Evolutionary conservation across 2,329 filamentous ascomycete species (phyloP), one percentile per base, ranked within the genome.

Genomic region (Stemphylium vesicarium): DNA sequence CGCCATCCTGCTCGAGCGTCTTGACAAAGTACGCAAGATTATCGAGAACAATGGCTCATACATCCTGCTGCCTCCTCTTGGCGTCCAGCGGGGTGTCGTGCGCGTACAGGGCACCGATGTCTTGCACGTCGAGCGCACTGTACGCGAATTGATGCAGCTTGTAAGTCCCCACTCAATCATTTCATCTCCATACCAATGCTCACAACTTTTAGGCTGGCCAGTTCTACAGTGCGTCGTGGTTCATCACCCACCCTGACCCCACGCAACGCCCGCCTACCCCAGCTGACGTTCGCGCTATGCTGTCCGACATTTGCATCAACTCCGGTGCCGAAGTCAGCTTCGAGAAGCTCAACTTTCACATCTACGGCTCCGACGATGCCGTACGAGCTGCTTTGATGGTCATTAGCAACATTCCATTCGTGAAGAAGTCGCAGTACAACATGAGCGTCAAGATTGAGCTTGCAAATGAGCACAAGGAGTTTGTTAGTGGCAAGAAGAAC

Each of bases 401-500:
- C 51, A 92, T 99, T 68, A 91, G 94, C 50, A 90, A 96, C 63
- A 90, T 96, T 62, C 89, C 90, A 37, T 96, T 97, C 69, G 91
- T 96, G 56, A 88, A 89, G 62, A 89, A 92, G 66, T 87, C 90
- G 37, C 90, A 91, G 64, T 96, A 96, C 70, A 93, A 96, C 74
- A 96, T 99, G 74, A 88, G 93, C 52, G 94, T 99, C 72, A 98
- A 98, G 82, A 96, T 99, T 60, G 95, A 99, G 80, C 88, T 99
- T 52, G 95, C 95, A 70, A 98, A 98, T 72, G 95, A 99, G 79
- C 95, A 99, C 81, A 99, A 99, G 78, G 95, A 99, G 73, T 99
- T 99, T 74, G 95, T 99, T 53, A 97, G 93, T 66, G 95, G 95
- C 66, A 99, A 99, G 83, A 99, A 99, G 82, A 99, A 99, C 69